Evolutionary conservation across 2,329 filamentous ascomycete species (phyloP), one percentile per base, ranked within the genome.

Genomic region (Apiospora kogelbergensis): DNA sequence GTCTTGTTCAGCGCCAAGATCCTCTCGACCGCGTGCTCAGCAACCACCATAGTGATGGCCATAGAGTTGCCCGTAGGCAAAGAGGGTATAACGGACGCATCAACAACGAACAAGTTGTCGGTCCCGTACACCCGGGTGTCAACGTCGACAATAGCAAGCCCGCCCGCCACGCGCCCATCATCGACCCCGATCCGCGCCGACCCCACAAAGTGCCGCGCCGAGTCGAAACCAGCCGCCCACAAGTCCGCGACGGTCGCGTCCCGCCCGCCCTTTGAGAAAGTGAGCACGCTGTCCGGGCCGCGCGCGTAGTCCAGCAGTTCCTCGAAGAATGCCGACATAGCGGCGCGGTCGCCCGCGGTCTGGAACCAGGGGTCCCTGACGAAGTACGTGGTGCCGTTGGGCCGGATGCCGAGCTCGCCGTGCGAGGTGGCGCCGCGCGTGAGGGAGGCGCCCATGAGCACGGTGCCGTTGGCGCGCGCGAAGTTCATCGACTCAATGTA

Each of bases 81-180:
- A 71, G 90, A 90, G 0, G 91, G 90, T 80, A 91, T 90, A 74
- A 93, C 89, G 69, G 86, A 87, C 0, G 88, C 90, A 73, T 93
- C 90, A 3, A 92, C 88, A 17, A 92, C 86, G 74, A 89, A 91
- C 64, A 91, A 81, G 78, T 92, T 91, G 73, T 91, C 88, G 0
- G 87, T 91, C 44, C 89, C 90, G 73, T 88, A 91, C 9, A 92
- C 88, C 78, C 86, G 88, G 69, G 88, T 86, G 78, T 91, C 82
- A 11, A 83, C 77, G 72, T 91, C 90, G 0, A 91, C 89, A 2
- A 92, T 90, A 0, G 88, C 81, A 5, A 81, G 84, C 17, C 89
- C 88, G 60, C 80, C 81, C 42, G 76, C 72, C n/a, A 24, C 9
- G 6, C 85, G 84, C 17, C 87, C 87, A 60, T 88, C 85, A 67